These are phyloP conservation scores for Amyloporia xantha DNA, from an alignment of 768 basidiomycete species.

Conservation along the genomic window DNA sequence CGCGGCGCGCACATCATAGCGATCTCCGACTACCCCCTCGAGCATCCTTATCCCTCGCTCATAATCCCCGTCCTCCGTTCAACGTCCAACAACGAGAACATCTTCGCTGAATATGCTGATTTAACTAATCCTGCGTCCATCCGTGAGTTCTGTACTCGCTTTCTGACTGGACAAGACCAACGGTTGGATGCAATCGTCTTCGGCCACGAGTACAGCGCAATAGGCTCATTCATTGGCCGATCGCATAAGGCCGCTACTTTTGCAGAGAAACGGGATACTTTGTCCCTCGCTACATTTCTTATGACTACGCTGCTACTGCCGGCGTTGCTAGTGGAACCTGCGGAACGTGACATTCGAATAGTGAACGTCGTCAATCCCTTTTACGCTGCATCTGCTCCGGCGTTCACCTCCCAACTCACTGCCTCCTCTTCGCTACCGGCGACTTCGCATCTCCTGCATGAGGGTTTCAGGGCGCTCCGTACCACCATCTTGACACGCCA, in stretches of 20 bases:
- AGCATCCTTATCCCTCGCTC: conserved; percentile 46
- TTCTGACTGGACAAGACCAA: conserved; percentile 57
- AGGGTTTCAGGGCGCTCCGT: conserved; percentile 62
- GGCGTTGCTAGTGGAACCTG: conserved; percentile 69
- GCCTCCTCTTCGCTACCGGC: conserved; percentile 16
- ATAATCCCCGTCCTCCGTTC: conserved; percentile 62
- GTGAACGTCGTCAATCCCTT: conserved; percentile 84
- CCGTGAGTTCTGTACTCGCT: conserved; percentile 59
- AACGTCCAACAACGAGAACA: conserved; percentile 65
- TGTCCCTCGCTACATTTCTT: conserved; percentile 68
- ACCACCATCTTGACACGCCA: conserved; percentile 63
- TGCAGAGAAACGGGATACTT: conserved; percentile 34
- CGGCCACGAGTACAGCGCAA: conserved; percentile 66
- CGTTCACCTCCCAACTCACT: conserved; percentile 26
- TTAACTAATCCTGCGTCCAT: conserved; percentile 60
- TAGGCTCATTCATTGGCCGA: conserved; percentile 43
- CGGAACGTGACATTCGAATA: conserved; percentile 88
- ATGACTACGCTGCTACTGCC: conserved; percentile 77
- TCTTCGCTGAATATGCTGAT: conserved; percentile 78
- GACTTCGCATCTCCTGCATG: conserved; percentile 37
- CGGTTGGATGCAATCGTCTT: conserved; percentile 76
- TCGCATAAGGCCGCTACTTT: conserved; percentile 9
- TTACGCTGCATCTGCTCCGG: conserved; percentile 70
- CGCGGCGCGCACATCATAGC: conserved; percentile 79
- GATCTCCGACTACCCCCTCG: conserved; percentile 54